Evolutionary conservation across 2,329 filamentous ascomycete genomes (phyloP).

Genomic region (Arthrobotrys megalospora): DNA sequence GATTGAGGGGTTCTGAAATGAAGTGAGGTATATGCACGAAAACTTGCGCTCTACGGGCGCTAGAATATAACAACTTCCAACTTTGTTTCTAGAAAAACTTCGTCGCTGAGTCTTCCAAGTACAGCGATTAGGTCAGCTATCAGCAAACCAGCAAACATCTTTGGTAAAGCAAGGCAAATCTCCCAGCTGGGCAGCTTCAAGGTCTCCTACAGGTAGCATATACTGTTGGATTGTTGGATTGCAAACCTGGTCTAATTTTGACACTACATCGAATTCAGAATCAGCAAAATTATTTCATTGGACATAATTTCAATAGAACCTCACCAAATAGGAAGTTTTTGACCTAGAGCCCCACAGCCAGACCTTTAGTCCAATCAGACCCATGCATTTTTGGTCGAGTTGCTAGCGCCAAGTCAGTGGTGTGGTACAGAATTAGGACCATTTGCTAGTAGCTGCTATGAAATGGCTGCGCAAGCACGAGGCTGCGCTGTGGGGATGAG

Average conservation of each 20-base stretch:
- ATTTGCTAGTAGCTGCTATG: conserved; percentile 5
- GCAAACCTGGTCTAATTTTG: not conserved
- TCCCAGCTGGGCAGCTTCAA: too few relatives aligned
- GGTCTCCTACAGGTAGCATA: too few relatives aligned
- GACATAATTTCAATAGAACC: not conserved
- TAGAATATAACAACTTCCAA: too few relatives aligned
- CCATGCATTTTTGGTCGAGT: not conserved
- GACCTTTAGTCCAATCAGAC: not conserved
- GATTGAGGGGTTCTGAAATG: too few relatives aligned
- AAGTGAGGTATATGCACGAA: too few relatives aligned
- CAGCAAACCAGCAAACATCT: too few relatives aligned
- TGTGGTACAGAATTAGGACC: conserved; percentile 2
- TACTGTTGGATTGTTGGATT: too few relatives aligned
- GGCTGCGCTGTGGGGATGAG: not conserved
- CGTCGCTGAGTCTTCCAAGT: too few relatives aligned
- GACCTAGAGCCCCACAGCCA: not conserved
- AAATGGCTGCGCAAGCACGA: conserved; percentile 4
- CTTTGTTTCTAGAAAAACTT: too few relatives aligned
- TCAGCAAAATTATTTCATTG: not conserved
- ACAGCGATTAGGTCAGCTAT: too few relatives aligned
- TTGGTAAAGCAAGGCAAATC: too few relatives aligned
- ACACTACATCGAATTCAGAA: not conserved
- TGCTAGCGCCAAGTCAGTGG: conserved; percentile 15
- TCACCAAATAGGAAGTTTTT: not conserved
- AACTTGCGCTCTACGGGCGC: too few relatives aligned